Percentiles rank a stretch among this genome's conserved stretches.
phyloP scores from a whole-genome alignment of 345 rosid species.

The Melaleuca quinquenervia region DNA sequence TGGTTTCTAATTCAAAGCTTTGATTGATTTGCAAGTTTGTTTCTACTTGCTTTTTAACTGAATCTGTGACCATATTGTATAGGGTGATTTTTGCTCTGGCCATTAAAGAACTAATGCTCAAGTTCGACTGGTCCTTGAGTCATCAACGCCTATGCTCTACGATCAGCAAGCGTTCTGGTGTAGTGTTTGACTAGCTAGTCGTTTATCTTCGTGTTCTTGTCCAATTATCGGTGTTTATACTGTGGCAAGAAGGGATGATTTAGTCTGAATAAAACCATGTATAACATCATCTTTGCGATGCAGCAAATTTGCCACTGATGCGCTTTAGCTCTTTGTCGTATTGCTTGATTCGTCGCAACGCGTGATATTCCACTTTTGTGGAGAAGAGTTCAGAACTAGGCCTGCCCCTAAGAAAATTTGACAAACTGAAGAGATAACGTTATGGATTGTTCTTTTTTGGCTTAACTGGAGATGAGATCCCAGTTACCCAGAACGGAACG shows the following conservation, averaged over 20 bases:
- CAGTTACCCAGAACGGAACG: no score
- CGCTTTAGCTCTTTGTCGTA: not conserved
- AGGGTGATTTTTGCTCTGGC: conserved; percentile 6
- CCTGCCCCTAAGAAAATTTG: no score
- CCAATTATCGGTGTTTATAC: not conserved
- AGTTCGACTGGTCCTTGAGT: not conserved
- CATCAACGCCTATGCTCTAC: not conserved
- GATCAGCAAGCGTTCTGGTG: not conserved
- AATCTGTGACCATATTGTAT: conserved; percentile 17
- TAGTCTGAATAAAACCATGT: not conserved
- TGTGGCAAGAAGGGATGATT: not conserved
- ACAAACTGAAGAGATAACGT: no score
- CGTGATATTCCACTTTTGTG: no score
- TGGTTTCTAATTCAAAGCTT: not conserved
- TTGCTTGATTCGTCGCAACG: no score
- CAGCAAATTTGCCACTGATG: not conserved
- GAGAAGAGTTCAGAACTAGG: no score
- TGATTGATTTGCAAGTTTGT: not conserved
- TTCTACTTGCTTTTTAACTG: not conserved
- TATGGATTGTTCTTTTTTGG: no score
- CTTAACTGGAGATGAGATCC: no score
- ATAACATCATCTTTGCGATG: not conserved
- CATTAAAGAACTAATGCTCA: not conserved
- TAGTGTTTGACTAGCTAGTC: not conserved
- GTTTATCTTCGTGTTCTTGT: not conserved